Evolutionary conservation across 2,329 filamentous ascomycete species (phyloP).

Genomic region (Trichoderma semiorbis): DNA sequence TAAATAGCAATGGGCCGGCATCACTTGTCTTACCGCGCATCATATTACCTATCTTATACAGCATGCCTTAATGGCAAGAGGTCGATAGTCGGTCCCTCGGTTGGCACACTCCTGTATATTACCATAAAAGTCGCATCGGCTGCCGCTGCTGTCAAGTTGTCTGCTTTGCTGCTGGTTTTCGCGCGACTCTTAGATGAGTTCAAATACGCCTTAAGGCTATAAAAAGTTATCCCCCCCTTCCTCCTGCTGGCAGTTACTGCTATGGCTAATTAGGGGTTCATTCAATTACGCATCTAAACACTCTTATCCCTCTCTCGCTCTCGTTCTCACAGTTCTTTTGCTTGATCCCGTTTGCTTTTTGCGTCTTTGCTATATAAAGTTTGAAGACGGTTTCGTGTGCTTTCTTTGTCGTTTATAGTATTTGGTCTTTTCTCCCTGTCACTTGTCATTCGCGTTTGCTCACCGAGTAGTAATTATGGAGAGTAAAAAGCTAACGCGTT

Average conservation of each 20-base stretch:
- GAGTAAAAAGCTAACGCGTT: slow-evolving; percentile 31
- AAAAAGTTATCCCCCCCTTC: slow-evolving; percentile 29
- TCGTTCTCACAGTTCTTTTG: neutral
- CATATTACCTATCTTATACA: slow-evolving; percentile 23
- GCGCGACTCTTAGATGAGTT: slow-evolving; percentile 37
- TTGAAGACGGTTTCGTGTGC: neutral
- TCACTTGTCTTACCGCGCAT: slow-evolving; percentile 26
- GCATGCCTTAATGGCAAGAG: slow-evolving; percentile 32
- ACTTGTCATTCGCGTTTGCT: slow-evolving; percentile 15
- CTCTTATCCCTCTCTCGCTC: neutral
- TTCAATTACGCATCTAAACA: slow-evolving; percentile 7
- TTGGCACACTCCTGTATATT: slow-evolving; percentile 53
- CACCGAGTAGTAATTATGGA: slow-evolving; percentile 19
- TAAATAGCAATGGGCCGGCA: slow-evolving; percentile 29
- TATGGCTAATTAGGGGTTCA: slow-evolving; percentile 5
- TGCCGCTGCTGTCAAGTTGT: slow-evolving; percentile 39
- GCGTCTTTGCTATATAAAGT: neutral
- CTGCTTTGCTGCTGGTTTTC: slow-evolving; percentile 33
- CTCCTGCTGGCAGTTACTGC: slow-evolving; percentile 25
- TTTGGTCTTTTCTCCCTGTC: neutral
- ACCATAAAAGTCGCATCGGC: slow-evolving; percentile 46
- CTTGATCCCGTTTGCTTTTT: neutral
- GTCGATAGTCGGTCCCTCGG: slow-evolving; percentile 37
- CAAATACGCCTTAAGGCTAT: slow-evolving; percentile 33
- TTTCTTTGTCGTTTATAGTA: neutral